Evolutionary conservation across 768 basidiomycete genomes (phyloP), one percentile per base, ranked within the genome.

Genomic region (Hirschioporus abietinus): DNA sequence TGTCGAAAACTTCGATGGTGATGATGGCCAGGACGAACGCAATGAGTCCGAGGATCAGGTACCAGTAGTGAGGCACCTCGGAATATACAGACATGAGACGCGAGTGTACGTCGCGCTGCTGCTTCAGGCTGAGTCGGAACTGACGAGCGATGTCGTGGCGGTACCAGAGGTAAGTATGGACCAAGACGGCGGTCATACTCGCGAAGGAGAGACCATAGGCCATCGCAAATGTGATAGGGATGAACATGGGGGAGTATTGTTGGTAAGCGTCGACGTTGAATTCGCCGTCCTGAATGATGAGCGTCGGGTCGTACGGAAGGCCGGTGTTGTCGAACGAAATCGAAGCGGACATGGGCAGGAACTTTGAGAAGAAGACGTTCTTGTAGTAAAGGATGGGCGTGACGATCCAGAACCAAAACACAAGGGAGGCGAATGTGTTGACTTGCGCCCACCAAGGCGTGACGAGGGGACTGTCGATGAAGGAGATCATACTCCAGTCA

Each of bases 361-460:
- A 91, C 30, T 85, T 84, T 18, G 85, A 77, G 74, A 82, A 87
- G 76, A 86, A 88, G 66, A 6, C 64, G 60, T 20, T 63, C 90
- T 72, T 74, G 91, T 87, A 91, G 73, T 91, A 93, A 67, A 91
- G 71, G 72, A 89, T 85, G 1, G 92, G 93, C 4, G 82, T 80
- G 36, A 94, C 72, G 63, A 94, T 76, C 92, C 92, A 95, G 77
- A 89, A 89, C 65, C 84, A 79, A 64, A 92, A 24, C 59, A 93
- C 71, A 66, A 95, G 88, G 0, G 85, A 82, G 23, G 81, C 78
- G 64, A 86, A 82, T 1, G 87, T 86, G 77, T 94, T 93, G 73
- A 87, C 79, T 75, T 92, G 84, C 25, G 91, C 90, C 92, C 92
- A 93, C 92, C 92, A 93, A 90, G 94, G 94, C 9, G 90, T 88